A percentile compares a stretch with the other conserved stretches of the same genome.
Evolutionary conservation across 371 early-diverging fungal species (phyloP).

Genomic region (Circinella umbellata): DNA sequence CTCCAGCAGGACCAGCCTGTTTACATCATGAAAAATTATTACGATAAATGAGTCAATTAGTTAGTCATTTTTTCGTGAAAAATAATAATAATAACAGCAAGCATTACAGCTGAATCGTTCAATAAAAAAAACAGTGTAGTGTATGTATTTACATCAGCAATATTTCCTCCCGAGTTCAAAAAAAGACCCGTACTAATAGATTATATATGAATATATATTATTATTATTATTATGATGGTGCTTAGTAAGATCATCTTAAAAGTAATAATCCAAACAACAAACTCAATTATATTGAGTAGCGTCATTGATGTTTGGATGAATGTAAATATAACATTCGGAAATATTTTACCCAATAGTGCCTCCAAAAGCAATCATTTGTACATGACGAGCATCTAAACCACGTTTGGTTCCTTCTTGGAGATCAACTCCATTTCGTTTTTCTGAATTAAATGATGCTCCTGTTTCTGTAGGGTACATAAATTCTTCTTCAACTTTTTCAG

Average conservation of each 20-base stretch:
- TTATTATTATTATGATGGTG: too few species aligned
- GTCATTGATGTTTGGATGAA: too few species aligned
- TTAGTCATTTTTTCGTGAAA: too few species aligned
- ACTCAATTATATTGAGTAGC: too few species aligned
- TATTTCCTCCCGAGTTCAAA: constrained; percentile 79
- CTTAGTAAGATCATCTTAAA: too few species aligned
- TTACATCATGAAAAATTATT: background rate
- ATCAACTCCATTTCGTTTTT: background rate
- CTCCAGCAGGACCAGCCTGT: constrained; percentile 81
- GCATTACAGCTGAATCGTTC: too few species aligned
- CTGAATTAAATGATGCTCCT: background rate
- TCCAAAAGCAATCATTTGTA: constrained; percentile 83
- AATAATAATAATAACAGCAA: too few species aligned
- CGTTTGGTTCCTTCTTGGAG: constrained; percentile 48
- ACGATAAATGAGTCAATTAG: background rate
- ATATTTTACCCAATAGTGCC: constrained; percentile 49
- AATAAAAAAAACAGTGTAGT: background rate
- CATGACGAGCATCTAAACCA: constrained; percentile 71
- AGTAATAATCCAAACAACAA: background rate
- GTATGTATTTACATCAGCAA: constrained; percentile 40
- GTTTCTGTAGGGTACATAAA: background rate
- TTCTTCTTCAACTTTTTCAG: constrained; percentile 13
- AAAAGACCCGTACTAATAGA: constrained; percentile 81
- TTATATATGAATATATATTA: background rate
- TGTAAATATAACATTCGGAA: too few species aligned